Conservation (phyloP, 305 asterid species). For the Fraxinus sp. region DNA sequence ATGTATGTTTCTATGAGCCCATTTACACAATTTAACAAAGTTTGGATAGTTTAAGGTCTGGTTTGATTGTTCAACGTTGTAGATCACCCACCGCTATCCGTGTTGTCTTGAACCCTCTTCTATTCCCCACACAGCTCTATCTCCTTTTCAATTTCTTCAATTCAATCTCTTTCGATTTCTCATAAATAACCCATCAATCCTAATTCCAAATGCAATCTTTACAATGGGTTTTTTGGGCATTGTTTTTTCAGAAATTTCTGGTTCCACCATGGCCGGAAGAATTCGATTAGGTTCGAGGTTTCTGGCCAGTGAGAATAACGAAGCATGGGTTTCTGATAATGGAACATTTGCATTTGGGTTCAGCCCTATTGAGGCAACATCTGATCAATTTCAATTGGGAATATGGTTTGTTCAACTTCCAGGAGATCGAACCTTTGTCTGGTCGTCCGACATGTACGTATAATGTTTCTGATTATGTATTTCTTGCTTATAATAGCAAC, state of each 20-base stretch:
- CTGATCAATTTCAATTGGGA: constrained; percentile 49
- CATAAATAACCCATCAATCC: constrained; percentile 26
- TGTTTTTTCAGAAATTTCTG: constrained; percentile 23
- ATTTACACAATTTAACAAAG: not conserved
- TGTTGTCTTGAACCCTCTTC: constrained; percentile 32
- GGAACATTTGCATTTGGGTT: constrained; percentile 83
- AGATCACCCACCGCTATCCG: constrained; percentile 54
- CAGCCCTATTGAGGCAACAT: constrained; percentile 28
- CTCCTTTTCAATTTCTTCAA: constrained; percentile 29
- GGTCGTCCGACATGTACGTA: constrained; percentile 72
- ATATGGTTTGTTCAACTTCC: constrained; percentile 82
- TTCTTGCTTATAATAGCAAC: not conserved
- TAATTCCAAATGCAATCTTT: constrained; percentile 15
- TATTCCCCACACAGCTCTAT: constrained; percentile 26
- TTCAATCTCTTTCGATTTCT: constrained; percentile 16
- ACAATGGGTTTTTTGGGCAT: constrained; percentile 32
- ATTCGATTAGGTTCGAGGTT: constrained; percentile 57
- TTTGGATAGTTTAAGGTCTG: not conserved
- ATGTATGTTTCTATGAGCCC: not conserved
- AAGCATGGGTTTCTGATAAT: constrained; percentile 72
- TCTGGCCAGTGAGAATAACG: constrained; percentile 44
- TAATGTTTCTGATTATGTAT: not conserved
- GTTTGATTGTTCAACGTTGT: constrained; percentile 25
- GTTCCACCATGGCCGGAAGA: constrained; percentile 35
- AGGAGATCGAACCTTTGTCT: constrained; percentile 66